Evolutionary conservation across 2,329 filamentous ascomycete species (phyloP).

Genomic region (Dactylonectria macrodidyma): DNA sequence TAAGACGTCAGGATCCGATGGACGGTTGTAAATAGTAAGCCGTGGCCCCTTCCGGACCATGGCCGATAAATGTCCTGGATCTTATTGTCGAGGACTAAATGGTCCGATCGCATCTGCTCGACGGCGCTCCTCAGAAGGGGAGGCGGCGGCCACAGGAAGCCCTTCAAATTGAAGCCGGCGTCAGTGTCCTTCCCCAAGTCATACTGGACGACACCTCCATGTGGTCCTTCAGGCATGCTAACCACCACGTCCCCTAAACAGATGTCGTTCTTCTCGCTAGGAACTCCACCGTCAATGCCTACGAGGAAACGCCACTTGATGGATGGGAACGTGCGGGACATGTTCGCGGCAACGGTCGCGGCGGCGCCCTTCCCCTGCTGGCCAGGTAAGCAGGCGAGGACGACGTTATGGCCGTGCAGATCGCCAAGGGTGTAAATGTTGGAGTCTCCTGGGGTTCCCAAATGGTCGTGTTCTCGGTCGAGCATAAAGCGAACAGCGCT

Average conservation of each 20-base stretch:
- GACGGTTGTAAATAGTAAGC: constrained; percentile 30
- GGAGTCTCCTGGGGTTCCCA: constrained; percentile 36
- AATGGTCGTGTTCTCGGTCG: constrained; percentile 43
- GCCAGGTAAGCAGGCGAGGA: constrained; percentile 48
- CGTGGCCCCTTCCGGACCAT: constrained; percentile 19
- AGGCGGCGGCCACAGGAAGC: constrained; percentile 37
- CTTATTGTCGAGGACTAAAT: constrained; percentile 23
- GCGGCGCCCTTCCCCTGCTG: constrained; percentile 45
- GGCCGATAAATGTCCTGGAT: constrained; percentile 21
- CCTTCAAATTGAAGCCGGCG: constrained; percentile 31
- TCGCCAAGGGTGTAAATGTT: constrained; percentile 48
- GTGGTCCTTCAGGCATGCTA: constrained; percentile 24
- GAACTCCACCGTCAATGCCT: constrained; percentile 46
- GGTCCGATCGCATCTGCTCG: constrained; percentile 36
- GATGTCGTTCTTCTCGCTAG: constrained; percentile 46
- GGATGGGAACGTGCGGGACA: constrained; percentile 44
- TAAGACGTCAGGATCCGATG: constrained; percentile 28
- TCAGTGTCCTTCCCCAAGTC: constrained; percentile 38
- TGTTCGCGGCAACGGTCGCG: constrained; percentile 42
- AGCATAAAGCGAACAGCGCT: constrained; percentile 49
- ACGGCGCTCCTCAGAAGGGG: constrained; percentile 32
- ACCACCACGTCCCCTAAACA: constrained; percentile 46
- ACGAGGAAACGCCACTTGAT: constrained; percentile 45
- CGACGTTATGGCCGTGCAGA: constrained; percentile 45
- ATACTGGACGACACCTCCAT: constrained; percentile 43